Conservation (phyloP, 805 yeast species). For the Clavispora asparagi region DNA sequence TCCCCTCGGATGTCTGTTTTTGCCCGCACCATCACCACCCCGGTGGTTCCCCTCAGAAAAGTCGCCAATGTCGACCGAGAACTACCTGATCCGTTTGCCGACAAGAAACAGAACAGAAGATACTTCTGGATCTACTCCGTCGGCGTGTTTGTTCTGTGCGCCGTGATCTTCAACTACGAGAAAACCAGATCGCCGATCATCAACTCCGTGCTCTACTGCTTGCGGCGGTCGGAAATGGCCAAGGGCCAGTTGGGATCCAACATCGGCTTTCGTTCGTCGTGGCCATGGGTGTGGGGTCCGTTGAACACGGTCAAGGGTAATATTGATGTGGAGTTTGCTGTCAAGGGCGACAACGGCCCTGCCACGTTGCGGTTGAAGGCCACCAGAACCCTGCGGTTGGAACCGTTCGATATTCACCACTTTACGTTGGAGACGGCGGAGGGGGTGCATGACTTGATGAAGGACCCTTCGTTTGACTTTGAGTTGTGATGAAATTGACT, state of each 20-base stretch:
- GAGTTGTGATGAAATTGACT: slow-evolving; percentile 13
- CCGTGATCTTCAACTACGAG: slow-evolving; percentile 84
- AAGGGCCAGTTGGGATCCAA: slow-evolving; percentile 64
- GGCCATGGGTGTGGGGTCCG: slow-evolving; percentile 89
- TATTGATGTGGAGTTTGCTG: slow-evolving; percentile 66
- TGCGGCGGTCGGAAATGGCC: slow-evolving; percentile 70
- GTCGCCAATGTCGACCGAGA: slow-evolving; percentile 65
- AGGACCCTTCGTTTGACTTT: slow-evolving; percentile 25
- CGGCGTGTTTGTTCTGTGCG: slow-evolving; percentile 35
- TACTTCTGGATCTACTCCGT: slow-evolving; percentile 46
- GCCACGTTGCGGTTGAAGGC: slow-evolving; percentile 65
- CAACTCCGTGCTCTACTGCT: slow-evolving; percentile 76
- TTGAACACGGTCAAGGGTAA: slow-evolving; percentile 79
- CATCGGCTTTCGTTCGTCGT: slow-evolving; percentile 64
- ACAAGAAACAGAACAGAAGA: slow-evolving; percentile 43
- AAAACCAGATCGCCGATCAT: slow-evolving; percentile 86
- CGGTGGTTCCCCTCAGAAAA: neutral
- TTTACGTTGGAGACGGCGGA: slow-evolving; percentile 25
- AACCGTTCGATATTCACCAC: slow-evolving; percentile 36
- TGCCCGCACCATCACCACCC: neutral
- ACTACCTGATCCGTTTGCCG: slow-evolving; percentile 73
- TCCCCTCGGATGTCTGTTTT: neutral
- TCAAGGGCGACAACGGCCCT: slow-evolving; percentile 57
- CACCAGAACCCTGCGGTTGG: slow-evolving; percentile 54
- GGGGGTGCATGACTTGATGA: slow-evolving; percentile 22